A percentile compares a stretch with the other conserved stretches of the same genome.
Conservation (phyloP, 192 early-diverging fungal genomes). For the Linnemannia exigua region DNA sequence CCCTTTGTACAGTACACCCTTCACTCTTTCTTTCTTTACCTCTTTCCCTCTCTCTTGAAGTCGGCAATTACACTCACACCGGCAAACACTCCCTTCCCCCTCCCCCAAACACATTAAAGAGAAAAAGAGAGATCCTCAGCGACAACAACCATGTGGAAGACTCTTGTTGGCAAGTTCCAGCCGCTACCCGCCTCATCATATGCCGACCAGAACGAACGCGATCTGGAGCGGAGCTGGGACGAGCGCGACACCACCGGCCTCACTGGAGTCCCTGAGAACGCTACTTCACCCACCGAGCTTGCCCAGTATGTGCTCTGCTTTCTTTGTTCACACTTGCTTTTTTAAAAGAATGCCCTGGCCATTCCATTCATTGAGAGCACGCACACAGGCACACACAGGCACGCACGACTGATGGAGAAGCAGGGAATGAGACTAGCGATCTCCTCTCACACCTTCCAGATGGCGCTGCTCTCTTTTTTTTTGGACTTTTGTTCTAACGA, state of each 20-base stretch:
- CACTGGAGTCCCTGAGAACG: conserved; percentile 39
- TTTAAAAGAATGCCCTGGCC: neutral
- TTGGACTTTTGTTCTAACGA: conserved; percentile 21
- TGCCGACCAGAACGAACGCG: conserved; percentile 45
- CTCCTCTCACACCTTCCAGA: neutral
- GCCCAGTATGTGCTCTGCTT: conserved; percentile 26
- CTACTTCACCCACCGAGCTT: conserved; percentile 41
- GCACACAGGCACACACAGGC: neutral
- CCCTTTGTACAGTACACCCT: neutral
- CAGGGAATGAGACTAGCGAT: neutral
- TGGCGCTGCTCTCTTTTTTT: conserved; percentile 1
- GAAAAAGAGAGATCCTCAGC: neutral
- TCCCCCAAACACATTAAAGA: neutral
- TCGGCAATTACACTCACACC: neutral
- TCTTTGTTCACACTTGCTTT: neutral
- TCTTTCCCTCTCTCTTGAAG: neutral
- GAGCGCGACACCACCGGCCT: conserved; percentile 52
- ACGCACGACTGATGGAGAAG: conserved; percentile 4
- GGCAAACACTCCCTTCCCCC: no score
- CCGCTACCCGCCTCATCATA: conserved; percentile 50
- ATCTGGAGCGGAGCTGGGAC: conserved; percentile 50
- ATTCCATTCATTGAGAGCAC: conserved; percentile 8
- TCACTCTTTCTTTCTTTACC: neutral
- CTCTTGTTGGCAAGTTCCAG: conserved; percentile 57
- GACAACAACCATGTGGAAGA: conserved; percentile 45